Percentiles rank a stretch among this genome's conserved stretches.
Evolutionary conservation across 108 stramenopile species (phyloP).

Genomic region (Conticribra guillardii): DNA sequence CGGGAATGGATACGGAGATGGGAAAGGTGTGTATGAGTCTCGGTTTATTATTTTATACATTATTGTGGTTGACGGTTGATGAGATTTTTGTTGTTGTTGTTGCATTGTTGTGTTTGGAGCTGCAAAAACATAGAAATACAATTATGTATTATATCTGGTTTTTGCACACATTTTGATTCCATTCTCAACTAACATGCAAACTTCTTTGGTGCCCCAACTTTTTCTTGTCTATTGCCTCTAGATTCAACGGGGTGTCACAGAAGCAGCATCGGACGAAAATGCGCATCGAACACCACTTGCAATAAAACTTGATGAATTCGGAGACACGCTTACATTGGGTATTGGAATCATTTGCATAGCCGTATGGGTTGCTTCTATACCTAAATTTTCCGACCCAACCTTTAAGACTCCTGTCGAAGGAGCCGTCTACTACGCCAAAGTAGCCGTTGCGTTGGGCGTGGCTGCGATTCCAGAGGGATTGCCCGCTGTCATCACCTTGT

Average conservation of each 20-base stretch:
- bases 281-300: conserved; percentile 92
- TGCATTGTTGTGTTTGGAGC: no score
- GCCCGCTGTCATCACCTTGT: conserved; percentile 97
- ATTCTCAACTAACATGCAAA: no score
- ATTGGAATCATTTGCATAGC: conserved; percentile 93
- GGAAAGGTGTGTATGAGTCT: conserved; percentile 73
- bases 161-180: no score
- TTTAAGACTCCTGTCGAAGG: conserved; percentile 80
- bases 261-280: conserved; percentile 65
- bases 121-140: no score
- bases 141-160: no score
- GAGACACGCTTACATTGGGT: conserved; percentile 85
- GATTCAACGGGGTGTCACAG: conserved; percentile 86
- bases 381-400: conserved; percentile 85
- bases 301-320: conserved; percentile 96
- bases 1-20: conserved; percentile 95
- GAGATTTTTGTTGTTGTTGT: background rate
- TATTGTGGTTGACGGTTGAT: background rate
- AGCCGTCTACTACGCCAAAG: conserved; percentile 95
- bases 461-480: conserved; percentile 99
- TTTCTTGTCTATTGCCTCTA: no score
- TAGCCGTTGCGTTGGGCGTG: conserved; percentile 97
- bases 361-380: conserved; percentile 91
- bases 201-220: no score
- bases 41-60: background rate